Base-by-base conservation (phyloP, 2,329 filamentous ascomycete species). In the Colletotrichum chlorophyti region DNA sequence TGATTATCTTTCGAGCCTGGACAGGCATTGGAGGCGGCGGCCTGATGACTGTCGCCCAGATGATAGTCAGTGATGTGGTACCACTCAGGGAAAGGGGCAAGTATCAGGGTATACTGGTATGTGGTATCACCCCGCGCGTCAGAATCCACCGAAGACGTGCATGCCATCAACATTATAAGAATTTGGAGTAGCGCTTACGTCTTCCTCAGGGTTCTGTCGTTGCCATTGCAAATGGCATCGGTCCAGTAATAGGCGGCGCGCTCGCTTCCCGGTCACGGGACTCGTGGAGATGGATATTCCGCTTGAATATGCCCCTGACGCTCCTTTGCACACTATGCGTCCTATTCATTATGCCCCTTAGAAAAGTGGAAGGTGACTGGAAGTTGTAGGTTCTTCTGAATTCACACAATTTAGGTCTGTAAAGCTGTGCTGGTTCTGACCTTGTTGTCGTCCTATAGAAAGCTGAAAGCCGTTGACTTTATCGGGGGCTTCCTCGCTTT, bases 271-370 rank as follows among this genome's bases (percentile, higher is more conserved):
- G 72, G 15, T 76, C 74, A 0, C 49, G 66, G 4, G 75, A 80
- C 32, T 80, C 77, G 3, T 83, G 80, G 76, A 72, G 80, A 24
- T 83, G 81, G 79, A 82, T 83, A 48, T 83, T 83, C 60, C 74
- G 79, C 6, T 66, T 86, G 24, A 85, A 84, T 38, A 65, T 85
- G 6, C 83, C 82, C 0, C 67, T 85, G 19, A 82, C 81, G 0
- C 71, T 74, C 0, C 54, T 84, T 1, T 77, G 79, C 0, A 81
- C 79, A 0, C 37, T 74, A 0, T 75, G 74, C 26, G 79, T 83
- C 10, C 52, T 84, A 0, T 83, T 83, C 64, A 80, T 83, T 63
- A 84, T 85, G 82, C 83, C 82, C 0, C 63, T 85, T 35, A 82
- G 81, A 38, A 81, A 78, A 45, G 81, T 84, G 0, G 70, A 79